Evolutionary conservation across 2,329 filamentous ascomycete species (phyloP).

Genomic region (Emydomyces testavorans): DNA sequence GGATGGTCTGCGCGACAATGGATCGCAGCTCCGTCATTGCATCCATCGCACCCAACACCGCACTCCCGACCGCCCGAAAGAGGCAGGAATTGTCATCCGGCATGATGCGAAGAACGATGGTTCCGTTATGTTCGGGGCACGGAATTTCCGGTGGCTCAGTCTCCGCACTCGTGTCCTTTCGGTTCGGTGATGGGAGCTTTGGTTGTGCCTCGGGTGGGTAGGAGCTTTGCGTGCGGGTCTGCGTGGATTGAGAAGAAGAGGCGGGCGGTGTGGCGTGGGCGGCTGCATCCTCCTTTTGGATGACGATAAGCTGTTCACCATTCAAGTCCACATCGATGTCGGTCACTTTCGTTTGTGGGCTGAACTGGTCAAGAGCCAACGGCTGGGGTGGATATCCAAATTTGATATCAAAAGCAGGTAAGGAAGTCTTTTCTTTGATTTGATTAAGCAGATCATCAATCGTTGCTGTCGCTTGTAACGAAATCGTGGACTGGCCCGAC

Average conservation of each 20-base stretch:
- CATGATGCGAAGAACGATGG: constrained; percentile 75
- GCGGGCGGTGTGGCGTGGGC: neutral
- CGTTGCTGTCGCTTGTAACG: constrained; percentile 53
- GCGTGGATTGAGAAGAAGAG: neutral
- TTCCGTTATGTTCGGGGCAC: constrained; percentile 45
- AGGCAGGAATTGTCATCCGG: constrained; percentile 93
- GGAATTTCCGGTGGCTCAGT: constrained; percentile 52
- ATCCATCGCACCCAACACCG: constrained; percentile 57
- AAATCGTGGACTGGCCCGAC: constrained; percentile 57
- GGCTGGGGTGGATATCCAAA: constrained; percentile 65
- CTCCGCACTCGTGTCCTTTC: constrained; percentile 26
- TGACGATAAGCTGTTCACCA: constrained; percentile 58
- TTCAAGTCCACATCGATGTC: constrained; percentile 52
- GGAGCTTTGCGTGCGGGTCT: neutral
- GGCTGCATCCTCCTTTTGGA: constrained; percentile 32
- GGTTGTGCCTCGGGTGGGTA: constrained; percentile 12
- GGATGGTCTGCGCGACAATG: constrained; percentile 68
- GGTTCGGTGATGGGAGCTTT: constrained; percentile 27
- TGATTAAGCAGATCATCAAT: constrained; percentile 31
- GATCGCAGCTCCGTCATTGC: constrained; percentile 61
- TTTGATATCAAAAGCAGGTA: constrained; percentile 62
- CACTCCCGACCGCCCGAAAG: constrained; percentile 76
- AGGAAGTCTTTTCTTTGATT: constrained; percentile 49
- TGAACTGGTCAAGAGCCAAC: constrained; percentile 48
- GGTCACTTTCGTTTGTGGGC: constrained; percentile 39